Evolutionary conservation across 805 yeast genomes (phyloP).

Genomic region (Candida nanaspora): DNA sequence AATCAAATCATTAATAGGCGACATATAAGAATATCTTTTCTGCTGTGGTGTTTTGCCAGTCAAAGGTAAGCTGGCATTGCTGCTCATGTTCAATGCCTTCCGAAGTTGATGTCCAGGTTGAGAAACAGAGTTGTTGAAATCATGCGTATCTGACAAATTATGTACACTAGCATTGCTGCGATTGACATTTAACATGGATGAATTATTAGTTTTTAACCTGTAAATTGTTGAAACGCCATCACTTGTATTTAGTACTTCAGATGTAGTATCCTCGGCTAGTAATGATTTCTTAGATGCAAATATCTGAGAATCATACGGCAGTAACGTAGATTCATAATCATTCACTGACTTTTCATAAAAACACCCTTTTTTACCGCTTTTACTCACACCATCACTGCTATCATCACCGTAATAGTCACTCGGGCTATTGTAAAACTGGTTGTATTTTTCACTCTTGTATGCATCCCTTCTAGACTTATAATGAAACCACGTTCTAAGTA

Average conservation of each 20-base stretch:
- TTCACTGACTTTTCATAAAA: background rate
- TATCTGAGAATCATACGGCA: background rate
- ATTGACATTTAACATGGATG: background rate
- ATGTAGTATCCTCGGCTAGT: background rate
- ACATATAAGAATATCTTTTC: constrained; percentile 16
- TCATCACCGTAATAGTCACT: constrained; percentile 4
- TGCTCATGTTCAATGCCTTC: background rate
- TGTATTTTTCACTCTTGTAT: constrained; percentile 8
- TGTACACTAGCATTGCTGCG: background rate
- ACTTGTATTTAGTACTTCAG: background rate
- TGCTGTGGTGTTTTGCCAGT: background rate
- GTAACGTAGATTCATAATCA: background rate
- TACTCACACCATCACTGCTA: background rate
- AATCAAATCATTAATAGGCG: constrained; percentile 20
- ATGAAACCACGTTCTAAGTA: constrained; percentile 17
- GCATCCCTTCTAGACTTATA: constrained; percentile 19
- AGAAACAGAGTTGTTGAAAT: constrained; percentile 5
- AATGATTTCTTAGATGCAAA: background rate
- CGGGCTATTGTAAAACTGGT: constrained; percentile 10
- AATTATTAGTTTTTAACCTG: background rate
- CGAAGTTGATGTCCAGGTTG: constrained; percentile 16
- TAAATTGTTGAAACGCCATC: background rate
- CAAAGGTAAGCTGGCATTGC: background rate
- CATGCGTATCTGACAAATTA: background rate
- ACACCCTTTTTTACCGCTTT: background rate